phyloP scores from a whole-genome alignment of 164 flowering plant species.

The Liriodendron chinense region DNA sequence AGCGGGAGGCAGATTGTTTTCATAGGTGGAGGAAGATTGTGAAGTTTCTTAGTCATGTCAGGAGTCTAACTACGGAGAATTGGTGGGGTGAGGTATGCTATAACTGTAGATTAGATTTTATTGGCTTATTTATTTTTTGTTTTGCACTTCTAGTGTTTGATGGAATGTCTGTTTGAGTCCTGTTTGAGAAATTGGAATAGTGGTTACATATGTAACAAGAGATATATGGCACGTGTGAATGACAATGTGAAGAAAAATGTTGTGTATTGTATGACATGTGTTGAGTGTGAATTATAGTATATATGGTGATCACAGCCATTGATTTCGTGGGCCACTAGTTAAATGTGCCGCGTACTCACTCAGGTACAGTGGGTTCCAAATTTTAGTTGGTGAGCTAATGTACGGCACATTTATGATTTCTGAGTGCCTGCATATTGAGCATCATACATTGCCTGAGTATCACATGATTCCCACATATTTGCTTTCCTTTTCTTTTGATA shows the following conservation, averaged over 20 bases:
- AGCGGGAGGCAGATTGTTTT: not conserved
- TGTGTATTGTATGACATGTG: not conserved
- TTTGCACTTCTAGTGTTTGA: not conserved
- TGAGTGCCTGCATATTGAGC: too few relatives aligned
- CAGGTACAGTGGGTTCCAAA: too few relatives aligned
- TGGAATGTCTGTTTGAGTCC: not conserved
- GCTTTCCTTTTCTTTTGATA: too few relatives aligned
- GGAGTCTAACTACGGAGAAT: not conserved
- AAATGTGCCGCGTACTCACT: too few relatives aligned
- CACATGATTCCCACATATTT: too few relatives aligned
- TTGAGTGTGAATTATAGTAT: not conserved
- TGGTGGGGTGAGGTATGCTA: not conserved
- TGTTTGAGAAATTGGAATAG: not conserved
- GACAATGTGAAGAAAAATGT: not conserved
- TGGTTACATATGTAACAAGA: not conserved
- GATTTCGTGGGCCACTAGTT: too few relatives aligned
- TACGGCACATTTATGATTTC: too few relatives aligned
- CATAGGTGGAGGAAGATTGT: not conserved
- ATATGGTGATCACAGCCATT: not conserved
- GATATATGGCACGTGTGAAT: not conserved
- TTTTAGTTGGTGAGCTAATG: too few relatives aligned
- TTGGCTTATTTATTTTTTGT: too few relatives aligned
- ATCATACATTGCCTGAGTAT: too few relatives aligned
- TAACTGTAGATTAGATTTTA: not conserved
- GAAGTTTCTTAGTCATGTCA: not conserved